Conservation (phyloP, 768 basidiomycete genomes). For the Mycena latifolia region DNA sequence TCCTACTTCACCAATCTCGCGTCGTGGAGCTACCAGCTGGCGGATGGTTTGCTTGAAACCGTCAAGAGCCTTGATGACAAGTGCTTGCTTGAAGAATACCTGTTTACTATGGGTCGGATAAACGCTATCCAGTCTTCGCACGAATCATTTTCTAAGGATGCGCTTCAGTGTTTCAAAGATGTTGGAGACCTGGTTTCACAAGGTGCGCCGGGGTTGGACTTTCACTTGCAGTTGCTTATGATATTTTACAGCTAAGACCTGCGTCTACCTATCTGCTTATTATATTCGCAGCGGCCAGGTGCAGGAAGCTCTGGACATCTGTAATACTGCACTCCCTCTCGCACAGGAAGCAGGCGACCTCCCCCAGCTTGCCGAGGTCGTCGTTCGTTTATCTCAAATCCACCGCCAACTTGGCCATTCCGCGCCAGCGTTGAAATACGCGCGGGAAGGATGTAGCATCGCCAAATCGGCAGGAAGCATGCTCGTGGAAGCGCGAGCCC, state of each 20-base stretch:
- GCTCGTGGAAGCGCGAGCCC: constrained; percentile 2
- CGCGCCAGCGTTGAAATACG: not conserved
- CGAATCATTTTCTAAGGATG: not conserved
- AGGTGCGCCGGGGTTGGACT: not conserved
- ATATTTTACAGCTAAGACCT: not conserved
- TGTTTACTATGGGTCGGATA: constrained; percentile 5
- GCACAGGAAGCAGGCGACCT: not conserved
- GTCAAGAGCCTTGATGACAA: constrained; percentile 4
- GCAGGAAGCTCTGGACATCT: not conserved
- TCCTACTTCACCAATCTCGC: constrained; percentile 15
- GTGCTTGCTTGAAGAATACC: not conserved
- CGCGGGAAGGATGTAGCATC: not conserved
- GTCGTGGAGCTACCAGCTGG: constrained; percentile 6
- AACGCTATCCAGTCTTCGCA: not conserved
- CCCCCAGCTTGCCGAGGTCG: not conserved
- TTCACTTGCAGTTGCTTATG: not conserved
- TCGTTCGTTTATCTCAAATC: not conserved
- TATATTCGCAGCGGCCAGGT: not conserved
- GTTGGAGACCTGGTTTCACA: not conserved
- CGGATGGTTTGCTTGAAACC: not conserved
- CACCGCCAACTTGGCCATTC: constrained; percentile 2
- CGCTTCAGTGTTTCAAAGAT: constrained; percentile 9
- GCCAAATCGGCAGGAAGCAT: constrained; percentile 2
- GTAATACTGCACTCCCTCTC: not conserved
- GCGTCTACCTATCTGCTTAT: not conserved